Base-by-base conservation (phyloP, 495 filamentous ascomycete genomes). In the Lentithecium fluviatile region DNA sequence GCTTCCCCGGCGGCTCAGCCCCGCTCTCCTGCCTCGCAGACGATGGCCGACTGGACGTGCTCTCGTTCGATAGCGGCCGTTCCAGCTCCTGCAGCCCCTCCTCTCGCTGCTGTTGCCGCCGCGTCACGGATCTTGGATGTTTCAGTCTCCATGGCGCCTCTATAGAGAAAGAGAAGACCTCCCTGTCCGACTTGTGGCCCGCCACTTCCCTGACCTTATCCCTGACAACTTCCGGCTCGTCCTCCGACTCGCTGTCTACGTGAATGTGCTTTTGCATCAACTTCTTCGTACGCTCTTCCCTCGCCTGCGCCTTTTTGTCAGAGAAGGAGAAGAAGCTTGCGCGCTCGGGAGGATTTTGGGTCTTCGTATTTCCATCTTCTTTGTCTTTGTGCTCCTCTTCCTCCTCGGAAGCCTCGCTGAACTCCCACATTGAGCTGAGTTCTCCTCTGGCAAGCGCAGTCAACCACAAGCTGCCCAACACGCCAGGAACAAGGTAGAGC, bases 401-500 rank as follows among this genome's bases (percentile, higher is more conserved):
- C 26, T 71, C 74, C 19, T 70, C 71, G 26, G 79, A 79, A 54
- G 73, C 86, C 65, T 97, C 94, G 6, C 82, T 88, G 66, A 91
- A 98, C 4, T 77, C 75, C 87, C 87, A 95, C 85, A 97, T 88
- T 24, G 83, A 71, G 24, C 70, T 74, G 11, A 89, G 26, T 64
- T 97, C 91, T 2, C 89, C 85, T 38, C 84, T 82, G 11, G 80
- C 59, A 1, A 85, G 58, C 5, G 87, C 94, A n/a, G 88, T 92
- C n/a, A 83, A 73, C 90, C 90, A 96, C 10, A 95, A 65, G 1
- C 85, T 79, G 11, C 78, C 76, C 11, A 96, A 70, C 2, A 97
- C 91, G 1, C 88, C 85, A 0, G 94, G 94, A 2, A 97, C 95
- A 13, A 98, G 83, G 68, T 98, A 98, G 7, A 98, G 76, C 40